phyloP scores from a whole-genome alignment of 2,329 filamentous ascomycete species.

The Pestalotiopsis sp. region DNA sequence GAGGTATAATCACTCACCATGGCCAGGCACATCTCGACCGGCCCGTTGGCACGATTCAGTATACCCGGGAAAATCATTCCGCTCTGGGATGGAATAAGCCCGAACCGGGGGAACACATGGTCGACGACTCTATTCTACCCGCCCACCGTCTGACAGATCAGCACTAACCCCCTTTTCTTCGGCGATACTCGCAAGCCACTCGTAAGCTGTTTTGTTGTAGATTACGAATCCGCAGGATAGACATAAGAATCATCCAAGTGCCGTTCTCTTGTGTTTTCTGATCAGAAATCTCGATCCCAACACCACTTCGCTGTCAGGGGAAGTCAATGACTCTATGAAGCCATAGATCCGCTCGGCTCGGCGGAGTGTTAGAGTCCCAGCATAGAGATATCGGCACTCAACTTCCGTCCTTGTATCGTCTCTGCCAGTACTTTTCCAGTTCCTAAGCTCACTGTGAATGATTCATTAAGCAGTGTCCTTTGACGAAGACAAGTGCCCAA shows the following conservation, averaged over 20 bases:
- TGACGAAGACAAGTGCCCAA: neutral
- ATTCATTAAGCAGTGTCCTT: neutral
- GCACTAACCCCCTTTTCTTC: neutral
- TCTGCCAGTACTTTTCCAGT: constrained; percentile 74
- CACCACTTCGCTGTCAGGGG: neutral
- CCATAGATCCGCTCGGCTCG: neutral
- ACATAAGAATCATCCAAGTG: neutral
- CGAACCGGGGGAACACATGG: neutral
- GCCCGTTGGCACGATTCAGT: neutral
- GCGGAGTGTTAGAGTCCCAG: constrained; percentile 37
- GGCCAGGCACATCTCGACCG: neutral
- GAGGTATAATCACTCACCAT: neutral
- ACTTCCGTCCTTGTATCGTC: constrained; percentile 61
- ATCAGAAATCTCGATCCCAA: neutral
- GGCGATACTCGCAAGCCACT: neutral
- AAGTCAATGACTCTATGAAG: neutral
- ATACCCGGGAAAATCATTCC: neutral
- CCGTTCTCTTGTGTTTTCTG: neutral
- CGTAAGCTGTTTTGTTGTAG: neutral
- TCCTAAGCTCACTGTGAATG: constrained; percentile 53
- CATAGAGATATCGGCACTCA: constrained; percentile 61
- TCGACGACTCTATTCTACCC: neutral
- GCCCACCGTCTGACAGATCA: neutral
- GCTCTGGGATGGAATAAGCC: neutral
- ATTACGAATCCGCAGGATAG: constrained; percentile 6